These are phyloP conservation scores for Gloeostereum incarnatum DNA, from an alignment of 768 basidiomycete genomes.

Conservation along the genomic window DNA sequence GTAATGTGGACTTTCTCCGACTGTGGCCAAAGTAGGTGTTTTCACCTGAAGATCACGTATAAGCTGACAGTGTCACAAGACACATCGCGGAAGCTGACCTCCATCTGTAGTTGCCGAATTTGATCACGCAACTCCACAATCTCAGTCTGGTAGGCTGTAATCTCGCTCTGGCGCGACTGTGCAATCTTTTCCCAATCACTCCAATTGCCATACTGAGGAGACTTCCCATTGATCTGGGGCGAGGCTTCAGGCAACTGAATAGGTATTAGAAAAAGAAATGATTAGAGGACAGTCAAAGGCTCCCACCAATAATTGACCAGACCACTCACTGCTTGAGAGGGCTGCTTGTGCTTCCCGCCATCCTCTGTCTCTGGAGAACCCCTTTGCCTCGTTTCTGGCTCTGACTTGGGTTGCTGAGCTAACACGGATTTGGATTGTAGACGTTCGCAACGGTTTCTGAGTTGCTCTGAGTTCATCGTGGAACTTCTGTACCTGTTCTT, in stretches of 20 bases:
- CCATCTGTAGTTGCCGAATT: conserved; percentile 2
- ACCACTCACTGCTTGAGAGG: conserved; percentile 69
- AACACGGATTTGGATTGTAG: conserved; percentile 43
- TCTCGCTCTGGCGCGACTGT: conserved; percentile 23
- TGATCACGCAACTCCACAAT: neutral
- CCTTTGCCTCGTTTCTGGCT: conserved; percentile 15
- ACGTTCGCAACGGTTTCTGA: conserved; percentile 57
- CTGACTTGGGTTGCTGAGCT: conserved; percentile 30
- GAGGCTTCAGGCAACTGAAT: conserved; percentile 29
- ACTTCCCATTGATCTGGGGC: conserved; percentile 26
- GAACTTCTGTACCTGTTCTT: conserved; percentile 37
- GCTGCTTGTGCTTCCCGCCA: conserved; percentile 38
- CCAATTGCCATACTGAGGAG: no score
- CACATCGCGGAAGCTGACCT: no score
- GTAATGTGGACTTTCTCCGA: conserved; percentile 43
- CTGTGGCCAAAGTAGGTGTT: conserved; percentile 30
- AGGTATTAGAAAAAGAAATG: conserved; percentile 29
- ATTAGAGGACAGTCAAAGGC: conserved; percentile 37
- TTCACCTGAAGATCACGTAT: conserved; percentile 26
- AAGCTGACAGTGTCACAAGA: no score
- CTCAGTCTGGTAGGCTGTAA: no score
- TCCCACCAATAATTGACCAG: conserved; percentile 62
- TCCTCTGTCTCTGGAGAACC: conserved; percentile 33
- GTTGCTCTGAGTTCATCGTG: conserved; percentile 41
- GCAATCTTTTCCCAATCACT: conserved; percentile 33